These are phyloP conservation scores for Phoma herbarum DNA, from an alignment of 2,329 filamentous ascomycete genomes.

Conservation along the genomic window DNA sequence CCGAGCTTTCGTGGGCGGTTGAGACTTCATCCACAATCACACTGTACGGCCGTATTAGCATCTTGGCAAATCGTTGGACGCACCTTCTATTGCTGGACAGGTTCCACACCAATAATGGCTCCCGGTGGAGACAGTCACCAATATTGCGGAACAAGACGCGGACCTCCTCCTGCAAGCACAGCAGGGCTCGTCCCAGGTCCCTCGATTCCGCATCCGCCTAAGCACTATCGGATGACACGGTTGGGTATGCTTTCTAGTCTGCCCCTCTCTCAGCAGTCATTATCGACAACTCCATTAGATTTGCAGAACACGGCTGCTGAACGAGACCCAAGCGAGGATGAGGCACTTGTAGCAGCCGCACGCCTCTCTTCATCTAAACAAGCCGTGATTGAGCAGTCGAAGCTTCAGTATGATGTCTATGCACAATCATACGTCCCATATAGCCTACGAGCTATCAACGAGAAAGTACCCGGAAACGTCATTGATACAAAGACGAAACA, in stretches of 20 bases:
- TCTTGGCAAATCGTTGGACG: not conserved
- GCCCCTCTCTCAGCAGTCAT: not conserved
- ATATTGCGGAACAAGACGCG: too few species aligned
- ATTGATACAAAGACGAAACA: conserved; percentile 23
- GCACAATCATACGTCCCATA: conserved; percentile 7
- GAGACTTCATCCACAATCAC: not conserved
- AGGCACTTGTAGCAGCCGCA: not conserved
- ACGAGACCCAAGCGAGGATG: not conserved
- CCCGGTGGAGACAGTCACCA: not conserved
- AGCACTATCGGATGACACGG: not conserved
- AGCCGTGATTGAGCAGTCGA: not conserved
- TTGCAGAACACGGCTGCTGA: not conserved
- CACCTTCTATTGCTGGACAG: not conserved
- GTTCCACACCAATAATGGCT: not conserved
- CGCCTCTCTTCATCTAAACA: not conserved
- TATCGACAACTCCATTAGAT: not conserved
- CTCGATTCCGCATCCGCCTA: not conserved
- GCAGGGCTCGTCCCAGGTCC: not conserved
- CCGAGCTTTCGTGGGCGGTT: not conserved
- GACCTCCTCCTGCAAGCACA: not conserved
- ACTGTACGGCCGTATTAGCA: not conserved
- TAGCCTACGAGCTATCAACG: conserved; percentile 1
- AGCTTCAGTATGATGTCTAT: conserved; percentile 5
- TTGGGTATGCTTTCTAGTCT: too few species aligned
- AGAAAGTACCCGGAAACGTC: not conserved